phyloP scores from a whole-genome alignment of 2,329 filamentous ascomycete species.

The Chrysoporthe puriensis region DNA sequence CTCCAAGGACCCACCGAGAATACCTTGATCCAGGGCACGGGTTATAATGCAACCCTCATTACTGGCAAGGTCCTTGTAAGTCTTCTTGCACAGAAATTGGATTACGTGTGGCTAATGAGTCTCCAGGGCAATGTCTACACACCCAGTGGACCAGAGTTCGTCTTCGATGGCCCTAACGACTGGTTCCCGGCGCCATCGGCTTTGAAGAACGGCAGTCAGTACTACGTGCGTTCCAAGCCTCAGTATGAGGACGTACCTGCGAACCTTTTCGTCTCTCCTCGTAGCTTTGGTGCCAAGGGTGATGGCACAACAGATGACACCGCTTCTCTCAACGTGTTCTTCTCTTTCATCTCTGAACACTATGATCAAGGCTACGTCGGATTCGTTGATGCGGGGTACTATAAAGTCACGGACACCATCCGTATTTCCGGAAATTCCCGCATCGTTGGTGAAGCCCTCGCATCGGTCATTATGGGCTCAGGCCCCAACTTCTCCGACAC shows the following conservation, averaged over 20 bases:
- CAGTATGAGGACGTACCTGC: conserved; percentile 62
- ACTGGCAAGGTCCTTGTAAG: conserved; percentile 13
- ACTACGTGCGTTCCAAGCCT: conserved; percentile 61
- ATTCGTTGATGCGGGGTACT: conserved; percentile 66
- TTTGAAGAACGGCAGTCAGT: conserved; percentile 57
- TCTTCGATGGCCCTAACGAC: conserved; percentile 52
- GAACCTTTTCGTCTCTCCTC: conserved; percentile 63
- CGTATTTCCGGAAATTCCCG: conserved; percentile 51
- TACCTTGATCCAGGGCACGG: neutral
- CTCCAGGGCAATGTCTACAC: conserved; percentile 68
- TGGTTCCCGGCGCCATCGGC: conserved; percentile 53
- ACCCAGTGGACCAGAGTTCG: conserved; percentile 45
- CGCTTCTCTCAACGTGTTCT: conserved; percentile 36
- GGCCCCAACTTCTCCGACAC: conserved; percentile 61
- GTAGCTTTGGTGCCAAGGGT: conserved; percentile 66
- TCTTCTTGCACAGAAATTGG: neutral
- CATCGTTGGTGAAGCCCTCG: conserved; percentile 63
- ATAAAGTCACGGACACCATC: conserved; percentile 61
- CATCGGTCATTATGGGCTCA: conserved; percentile 55
- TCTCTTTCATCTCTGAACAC: conserved; percentile 40
- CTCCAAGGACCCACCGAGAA: conserved; percentile 46
- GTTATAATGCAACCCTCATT: conserved; percentile 9
- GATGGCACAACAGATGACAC: conserved; percentile 71
- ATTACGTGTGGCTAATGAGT: neutral
- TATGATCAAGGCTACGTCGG: conserved; percentile 53